Conservation (phyloP, 2,329 filamentous ascomycete species). For the Exophiala sp. region DNA sequence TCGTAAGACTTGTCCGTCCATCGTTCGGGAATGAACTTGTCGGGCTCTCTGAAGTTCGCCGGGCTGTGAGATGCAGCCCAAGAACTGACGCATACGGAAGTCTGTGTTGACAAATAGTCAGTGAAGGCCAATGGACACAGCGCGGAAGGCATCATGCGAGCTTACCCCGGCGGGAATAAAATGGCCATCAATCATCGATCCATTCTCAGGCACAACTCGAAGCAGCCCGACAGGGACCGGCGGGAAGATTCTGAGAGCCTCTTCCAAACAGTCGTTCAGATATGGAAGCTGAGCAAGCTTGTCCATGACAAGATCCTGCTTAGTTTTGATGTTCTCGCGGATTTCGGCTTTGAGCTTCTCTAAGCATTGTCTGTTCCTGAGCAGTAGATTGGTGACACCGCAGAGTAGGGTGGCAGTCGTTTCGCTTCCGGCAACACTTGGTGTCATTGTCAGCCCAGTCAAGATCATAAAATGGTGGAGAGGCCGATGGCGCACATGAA, state of each 20-base stretch:
- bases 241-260: constrained; percentile 46
- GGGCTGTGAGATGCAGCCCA: constrained; percentile 18
- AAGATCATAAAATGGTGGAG: no score
- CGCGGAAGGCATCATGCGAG: background rate
- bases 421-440: no score
- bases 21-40: constrained; percentile 31
- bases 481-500: no score
- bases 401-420: no score
- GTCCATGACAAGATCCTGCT: background rate
- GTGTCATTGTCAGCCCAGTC: no score
- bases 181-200: constrained; percentile 30
- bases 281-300: constrained; percentile 40
- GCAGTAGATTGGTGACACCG: no score
- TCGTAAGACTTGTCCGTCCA: constrained; percentile 29
- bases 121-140: background rate
- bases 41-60: constrained; percentile 29
- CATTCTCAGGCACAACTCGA: constrained; percentile 15
- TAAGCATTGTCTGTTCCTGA: no score
- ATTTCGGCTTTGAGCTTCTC: no score
- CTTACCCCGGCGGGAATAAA: constrained; percentile 31
- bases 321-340: no score
- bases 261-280: constrained; percentile 46
- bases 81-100: background rate
- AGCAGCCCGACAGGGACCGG: constrained; percentile 40
- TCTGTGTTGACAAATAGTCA: background rate